Conservation (phyloP, 2,329 filamentous ascomycete genomes). For the Stemphylium vesicarium region DNA sequence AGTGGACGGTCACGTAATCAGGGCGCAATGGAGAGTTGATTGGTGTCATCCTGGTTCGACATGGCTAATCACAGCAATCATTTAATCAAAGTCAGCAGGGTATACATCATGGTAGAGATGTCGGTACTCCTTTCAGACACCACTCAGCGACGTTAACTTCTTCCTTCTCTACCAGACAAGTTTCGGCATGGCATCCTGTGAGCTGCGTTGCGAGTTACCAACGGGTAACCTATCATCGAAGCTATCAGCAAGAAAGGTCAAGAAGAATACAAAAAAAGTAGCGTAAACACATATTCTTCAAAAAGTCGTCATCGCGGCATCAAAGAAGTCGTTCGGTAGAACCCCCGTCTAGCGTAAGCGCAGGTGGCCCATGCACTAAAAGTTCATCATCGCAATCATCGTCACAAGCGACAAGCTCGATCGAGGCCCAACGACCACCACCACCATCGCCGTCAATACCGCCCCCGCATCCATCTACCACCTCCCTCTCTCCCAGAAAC, state of each 20-base stretch:
- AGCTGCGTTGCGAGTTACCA: too few relatives aligned
- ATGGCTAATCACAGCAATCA: too few relatives aligned
- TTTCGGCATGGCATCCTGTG: too few relatives aligned
- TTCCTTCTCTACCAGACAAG: too few relatives aligned
- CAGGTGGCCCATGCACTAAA: conserved; percentile 13
- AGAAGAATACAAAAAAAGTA: neutral
- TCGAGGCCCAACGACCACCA: conserved; percentile 5
- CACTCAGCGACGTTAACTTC: too few relatives aligned
- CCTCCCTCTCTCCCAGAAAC: neutral
- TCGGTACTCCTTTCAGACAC: too few relatives aligned
- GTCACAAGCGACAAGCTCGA: conserved; percentile 8
- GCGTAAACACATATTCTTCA: neutral
- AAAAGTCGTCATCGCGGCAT: neutral
- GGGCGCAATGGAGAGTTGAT: too few relatives aligned
- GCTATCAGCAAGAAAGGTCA: neutral
- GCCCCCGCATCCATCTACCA: conserved; percentile 3
- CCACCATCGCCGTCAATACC: conserved; percentile 2
- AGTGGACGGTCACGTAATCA: too few relatives aligned
- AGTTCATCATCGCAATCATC: conserved; percentile 21
- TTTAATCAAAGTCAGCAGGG: too few relatives aligned
- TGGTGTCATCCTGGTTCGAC: too few relatives aligned
- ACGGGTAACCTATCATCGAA: too few relatives aligned
- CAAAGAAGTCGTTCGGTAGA: conserved; percentile 2
- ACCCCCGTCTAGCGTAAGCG: conserved; percentile 2
- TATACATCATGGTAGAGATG: too few relatives aligned